Base-by-base conservation (phyloP, 2,329 filamentous ascomycete species). In the Sclerotinia borealis region DNA sequence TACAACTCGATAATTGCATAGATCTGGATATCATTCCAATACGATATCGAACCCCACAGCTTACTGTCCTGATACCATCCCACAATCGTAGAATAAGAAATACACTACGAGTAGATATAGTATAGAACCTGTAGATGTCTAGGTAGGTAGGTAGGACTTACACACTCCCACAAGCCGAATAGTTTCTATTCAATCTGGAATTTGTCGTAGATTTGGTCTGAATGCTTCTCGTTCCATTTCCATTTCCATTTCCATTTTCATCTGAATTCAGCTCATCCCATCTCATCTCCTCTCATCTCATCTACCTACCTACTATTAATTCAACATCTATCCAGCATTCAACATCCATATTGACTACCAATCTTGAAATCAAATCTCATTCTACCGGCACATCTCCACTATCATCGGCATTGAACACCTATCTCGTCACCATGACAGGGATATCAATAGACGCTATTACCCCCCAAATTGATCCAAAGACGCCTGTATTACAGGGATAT, bases 341-440 rank as follows among this genome's bases (percentile, higher is more conserved):
- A n/a, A n/a, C n/a, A n/a, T n/a, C n/a, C n/a, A n/a, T n/a, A n/a
- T n/a, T n/a, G n/a, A n/a, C 11, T 17, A 5, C 15, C 9, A 36
- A 54, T 29, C 5, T 19, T 19, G 6, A 19, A 39, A 25, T 25
- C 22, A n/a, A 54, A 54, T 54, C 25, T 29, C 17, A 41, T 48
- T 27, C 27, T n/a, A 34, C 39, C 27, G 54, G 37, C 8, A 55
- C 51, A 39, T 55, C 15, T 55, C 51, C 51, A 43, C 54, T 34
- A n/a, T 22, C 19, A 7, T 45, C 59, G 59, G 48, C 59, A 54
- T 61, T 54, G 37, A 45, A 34, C 34, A 61, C 59, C 59, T 61
- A 43, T 54, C 59, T 61, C 6, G 59, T 52, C 48, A 15, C 25
- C 2, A 25, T 11, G 22, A 36, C 52, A 50, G 41, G 50, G 51